These are phyloP conservation scores for Azolla pinnata DNA, from an alignment of 75 land plant genomes.

Conservation along the genomic window DNA sequence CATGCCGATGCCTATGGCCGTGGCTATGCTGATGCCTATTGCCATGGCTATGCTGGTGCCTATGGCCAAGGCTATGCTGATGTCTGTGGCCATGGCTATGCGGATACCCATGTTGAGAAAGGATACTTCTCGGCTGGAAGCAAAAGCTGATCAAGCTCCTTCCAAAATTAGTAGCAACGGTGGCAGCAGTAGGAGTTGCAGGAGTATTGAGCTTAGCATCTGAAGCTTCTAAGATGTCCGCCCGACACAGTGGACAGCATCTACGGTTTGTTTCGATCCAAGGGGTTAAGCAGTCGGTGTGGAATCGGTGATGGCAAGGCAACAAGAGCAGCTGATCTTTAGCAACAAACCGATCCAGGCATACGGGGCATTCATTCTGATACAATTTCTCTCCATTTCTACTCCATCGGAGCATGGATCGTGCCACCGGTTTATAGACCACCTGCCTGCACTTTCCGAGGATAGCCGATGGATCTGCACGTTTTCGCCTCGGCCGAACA, in stretches of 20 bases:
- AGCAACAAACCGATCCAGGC: conserved; percentile 43
- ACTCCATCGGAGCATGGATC: not conserved
- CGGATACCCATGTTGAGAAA: not conserved
- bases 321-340: conserved; percentile 30
- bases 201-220: not conserved
- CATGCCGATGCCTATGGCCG: not conserved
- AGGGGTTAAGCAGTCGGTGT: conserved; percentile 41
- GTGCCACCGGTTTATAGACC: not conserved
- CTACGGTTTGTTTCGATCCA: conserved; percentile 48
- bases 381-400: conserved; percentile 7
- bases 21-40: not conserved
- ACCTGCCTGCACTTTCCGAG: not conserved
- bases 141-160: not conserved
- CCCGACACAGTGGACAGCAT: conserved; percentile 53
- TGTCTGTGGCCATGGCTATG: not conserved
- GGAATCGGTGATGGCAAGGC: conserved; percentile 59
- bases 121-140: too few species aligned
- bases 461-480: not conserved
- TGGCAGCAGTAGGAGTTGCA: not conserved
- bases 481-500: not conserved
- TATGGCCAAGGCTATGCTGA: not conserved
- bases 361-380: conserved; percentile 37
- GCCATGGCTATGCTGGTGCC: not conserved
- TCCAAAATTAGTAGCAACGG: not conserved
- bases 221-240: conserved; percentile 2